Conservation (phyloP, 495 filamentous ascomycete species). For the Thozetella sp. region DNA sequence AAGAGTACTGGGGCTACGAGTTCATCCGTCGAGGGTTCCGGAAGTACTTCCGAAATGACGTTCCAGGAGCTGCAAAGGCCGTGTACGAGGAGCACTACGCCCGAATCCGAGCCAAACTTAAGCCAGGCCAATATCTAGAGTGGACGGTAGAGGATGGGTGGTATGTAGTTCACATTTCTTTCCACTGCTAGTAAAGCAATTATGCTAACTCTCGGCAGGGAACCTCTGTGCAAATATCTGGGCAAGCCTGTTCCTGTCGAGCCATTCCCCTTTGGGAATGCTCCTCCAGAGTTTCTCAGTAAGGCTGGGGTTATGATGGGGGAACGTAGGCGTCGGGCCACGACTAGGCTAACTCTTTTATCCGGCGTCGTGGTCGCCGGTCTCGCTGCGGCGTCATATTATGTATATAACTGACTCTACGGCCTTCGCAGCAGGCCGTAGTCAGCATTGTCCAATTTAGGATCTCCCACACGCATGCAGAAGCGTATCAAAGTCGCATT, state of each 20-base stretch:
- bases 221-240: slow-evolving; percentile 30
- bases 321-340: background rate
- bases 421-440: background rate
- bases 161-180: background rate
- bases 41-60: background rate
- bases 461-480: background rate
- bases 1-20: background rate
- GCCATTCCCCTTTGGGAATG: slow-evolving; percentile 5
- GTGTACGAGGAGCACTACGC: slow-evolving; percentile 7
- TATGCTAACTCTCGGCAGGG: slow-evolving; percentile 7
- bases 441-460: background rate
- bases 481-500: background rate
- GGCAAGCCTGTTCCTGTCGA: slow-evolving; percentile 22
- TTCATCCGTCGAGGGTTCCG: background rate
- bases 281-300: background rate
- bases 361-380: background rate
- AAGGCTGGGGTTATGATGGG: background rate
- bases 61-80: background rate
- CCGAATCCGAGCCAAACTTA: slow-evolving; percentile 9
- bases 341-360: background rate
- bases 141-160: slow-evolving; percentile 28
- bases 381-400: background rate
- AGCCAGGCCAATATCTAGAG: slow-evolving; percentile 12
- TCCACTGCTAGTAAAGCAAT: background rate
- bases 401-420: background rate